phyloP scores from a whole-genome alignment of 257 asterid genomes.

The Cruciata laevipes region DNA sequence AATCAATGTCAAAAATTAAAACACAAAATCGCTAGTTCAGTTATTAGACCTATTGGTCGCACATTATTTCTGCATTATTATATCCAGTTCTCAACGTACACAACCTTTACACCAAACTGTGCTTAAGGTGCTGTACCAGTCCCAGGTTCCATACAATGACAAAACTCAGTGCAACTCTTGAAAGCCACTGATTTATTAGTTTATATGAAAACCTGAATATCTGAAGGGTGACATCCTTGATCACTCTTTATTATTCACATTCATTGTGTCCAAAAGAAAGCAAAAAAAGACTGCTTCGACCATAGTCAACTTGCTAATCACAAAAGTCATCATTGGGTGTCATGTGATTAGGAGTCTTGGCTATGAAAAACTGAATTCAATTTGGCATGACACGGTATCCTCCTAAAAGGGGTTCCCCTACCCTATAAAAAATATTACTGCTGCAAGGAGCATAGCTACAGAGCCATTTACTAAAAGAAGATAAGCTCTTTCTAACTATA shows the following conservation, averaged over 20 bases:
- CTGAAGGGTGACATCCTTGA: constrained; percentile 4
- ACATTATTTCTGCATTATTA: background rate
- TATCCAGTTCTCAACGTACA: background rate
- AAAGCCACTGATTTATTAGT: background rate
- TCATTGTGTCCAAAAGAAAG: background rate
- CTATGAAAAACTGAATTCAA: background rate
- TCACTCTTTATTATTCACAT: background rate
- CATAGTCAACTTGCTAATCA: background rate
- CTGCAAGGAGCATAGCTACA: background rate
- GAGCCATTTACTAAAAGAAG: background rate
- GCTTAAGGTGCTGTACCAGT: background rate
- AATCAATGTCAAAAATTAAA: constrained; percentile 15
- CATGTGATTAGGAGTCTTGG: background rate
- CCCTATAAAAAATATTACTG: background rate
- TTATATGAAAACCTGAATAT: background rate
- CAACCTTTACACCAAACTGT: background rate
- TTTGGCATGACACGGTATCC: background rate
- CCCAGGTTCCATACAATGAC: background rate
- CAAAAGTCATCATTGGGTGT: background rate
- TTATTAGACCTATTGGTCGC: background rate
- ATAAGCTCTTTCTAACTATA: background rate
- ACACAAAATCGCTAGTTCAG: background rate
- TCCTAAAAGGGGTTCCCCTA: background rate
- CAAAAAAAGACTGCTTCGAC: background rate
- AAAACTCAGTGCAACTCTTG: background rate